Evolutionary conservation across 1,139 yeast genomes (phyloP).

Genomic region (Zygoascus hellenicus): DNA sequence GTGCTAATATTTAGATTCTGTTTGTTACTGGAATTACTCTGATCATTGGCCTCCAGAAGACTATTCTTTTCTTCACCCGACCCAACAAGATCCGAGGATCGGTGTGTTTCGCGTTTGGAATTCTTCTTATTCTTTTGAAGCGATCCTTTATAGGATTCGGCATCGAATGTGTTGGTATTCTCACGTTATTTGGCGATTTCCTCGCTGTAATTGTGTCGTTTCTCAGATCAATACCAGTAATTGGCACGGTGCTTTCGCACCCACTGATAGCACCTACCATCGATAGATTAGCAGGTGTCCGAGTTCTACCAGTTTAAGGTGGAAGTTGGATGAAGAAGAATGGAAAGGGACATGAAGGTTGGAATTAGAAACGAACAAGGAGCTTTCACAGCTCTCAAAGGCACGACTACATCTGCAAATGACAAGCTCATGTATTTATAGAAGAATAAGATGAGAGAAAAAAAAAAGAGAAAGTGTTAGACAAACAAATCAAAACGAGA

Average conservation of each 20-base stretch:
- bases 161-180: conserved; percentile 79
- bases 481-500: too few species aligned
- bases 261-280: conserved; percentile 74
- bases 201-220: conserved; percentile 88
- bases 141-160: conserved; percentile 80
- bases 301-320: conserved; percentile 53
- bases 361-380: neutral
- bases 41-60: conserved; percentile 83
- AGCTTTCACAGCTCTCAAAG: neutral
- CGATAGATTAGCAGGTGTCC: conserved; percentile 58
- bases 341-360: neutral
- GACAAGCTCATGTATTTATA: neutral
- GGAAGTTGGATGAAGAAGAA: too few species aligned
- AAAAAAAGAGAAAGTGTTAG: neutral
- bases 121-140: conserved; percentile 65
- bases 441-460: neutral
- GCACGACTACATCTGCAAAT: neutral
- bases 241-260: conserved; percentile 79
- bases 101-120: conserved; percentile 68
- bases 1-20: conserved; percentile 34
- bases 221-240: conserved; percentile 76
- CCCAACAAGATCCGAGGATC: conserved; percentile 86
- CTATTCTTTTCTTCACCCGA: conserved; percentile 76
- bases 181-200: conserved; percentile 87
- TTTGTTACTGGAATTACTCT: conserved; percentile 78